Evolutionary conservation across 108 stramenopile genomes (phyloP).

Genomic region (Cyclotella baltica): DNA sequence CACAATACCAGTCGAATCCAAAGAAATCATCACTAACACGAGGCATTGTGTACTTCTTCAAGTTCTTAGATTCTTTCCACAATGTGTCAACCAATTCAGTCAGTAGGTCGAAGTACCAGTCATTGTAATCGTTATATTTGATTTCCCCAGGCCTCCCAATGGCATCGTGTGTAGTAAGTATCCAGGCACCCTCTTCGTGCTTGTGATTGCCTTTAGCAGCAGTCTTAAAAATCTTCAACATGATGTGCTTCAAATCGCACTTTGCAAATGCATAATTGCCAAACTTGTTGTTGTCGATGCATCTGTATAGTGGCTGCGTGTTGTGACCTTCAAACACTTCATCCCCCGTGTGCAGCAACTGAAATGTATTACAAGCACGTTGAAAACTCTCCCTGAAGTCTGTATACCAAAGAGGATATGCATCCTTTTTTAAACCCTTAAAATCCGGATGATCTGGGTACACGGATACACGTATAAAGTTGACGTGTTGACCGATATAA

Average conservation of each 20-base stretch:
- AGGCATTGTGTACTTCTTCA: conserved; percentile 1
- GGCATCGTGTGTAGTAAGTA: background rate
- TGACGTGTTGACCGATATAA: background rate
- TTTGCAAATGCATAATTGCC: background rate
- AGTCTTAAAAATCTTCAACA: background rate
- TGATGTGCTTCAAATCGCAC: conserved; percentile 4
- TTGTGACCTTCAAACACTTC: background rate
- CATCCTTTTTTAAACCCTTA: background rate
- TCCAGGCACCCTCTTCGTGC: background rate
- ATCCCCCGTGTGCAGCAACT: background rate
- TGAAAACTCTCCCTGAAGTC: background rate
- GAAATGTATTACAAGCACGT: background rate
- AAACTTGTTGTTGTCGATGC: background rate
- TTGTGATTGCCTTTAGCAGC: background rate
- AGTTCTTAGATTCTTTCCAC: background rate
- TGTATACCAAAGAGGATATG: background rate
- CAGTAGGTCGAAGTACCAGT: background rate
- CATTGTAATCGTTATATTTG: background rate
- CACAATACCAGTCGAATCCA: background rate
- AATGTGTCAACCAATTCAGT: background rate
- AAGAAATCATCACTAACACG: background rate
- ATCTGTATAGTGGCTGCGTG: background rate
- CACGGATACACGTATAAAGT: background rate
- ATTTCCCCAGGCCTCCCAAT: conserved; percentile 1
- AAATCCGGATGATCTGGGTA: background rate